A percentile compares a stretch with the other conserved stretches of the same genome.
Evolutionary conservation across 2,329 filamentous ascomycete species (phyloP).

Genomic region (Lachnellula occidentalis): DNA sequence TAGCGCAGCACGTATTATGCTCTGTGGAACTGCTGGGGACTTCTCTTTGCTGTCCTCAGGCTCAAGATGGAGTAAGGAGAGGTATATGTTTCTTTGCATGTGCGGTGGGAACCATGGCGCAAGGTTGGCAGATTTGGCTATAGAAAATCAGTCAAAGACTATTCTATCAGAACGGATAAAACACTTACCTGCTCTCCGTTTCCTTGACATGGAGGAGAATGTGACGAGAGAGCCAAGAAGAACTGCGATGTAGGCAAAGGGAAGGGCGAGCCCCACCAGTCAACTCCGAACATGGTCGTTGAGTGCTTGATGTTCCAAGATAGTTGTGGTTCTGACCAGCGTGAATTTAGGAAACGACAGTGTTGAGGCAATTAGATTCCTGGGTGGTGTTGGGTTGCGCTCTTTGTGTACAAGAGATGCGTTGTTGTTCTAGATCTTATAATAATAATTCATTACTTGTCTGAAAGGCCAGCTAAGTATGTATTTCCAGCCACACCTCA

Average conservation of each 20-base stretch:
- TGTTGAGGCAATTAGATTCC: neutral
- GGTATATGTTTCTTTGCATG: slow-evolving; percentile 88
- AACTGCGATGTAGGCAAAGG: slow-evolving; percentile 83
- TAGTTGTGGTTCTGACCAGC: neutral
- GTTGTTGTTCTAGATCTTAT: too few species aligned
- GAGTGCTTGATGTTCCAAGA: neutral
- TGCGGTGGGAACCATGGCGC: slow-evolving; percentile 93
- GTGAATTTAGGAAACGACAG: too few species aligned
- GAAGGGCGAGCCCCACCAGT: slow-evolving; percentile 83
- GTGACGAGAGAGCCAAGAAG: slow-evolving; percentile 83
- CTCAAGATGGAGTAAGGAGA: slow-evolving; percentile 79
- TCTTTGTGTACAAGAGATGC: too few species aligned
- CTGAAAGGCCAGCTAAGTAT: too few species aligned
- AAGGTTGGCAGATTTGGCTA: slow-evolving; percentile 75
- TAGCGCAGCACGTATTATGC: slow-evolving; percentile 80
- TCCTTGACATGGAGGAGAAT: slow-evolving; percentile 89
- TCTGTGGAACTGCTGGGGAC: slow-evolving; percentile 67
- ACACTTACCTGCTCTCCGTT: slow-evolving; percentile 74
- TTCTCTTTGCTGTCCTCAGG: slow-evolving; percentile 60
- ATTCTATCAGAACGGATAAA: slow-evolving; percentile 2
- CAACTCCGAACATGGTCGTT: slow-evolving; percentile 39
- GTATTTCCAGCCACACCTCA: too few species aligned
- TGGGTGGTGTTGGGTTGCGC: too few species aligned
- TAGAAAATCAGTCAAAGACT: slow-evolving; percentile 19
- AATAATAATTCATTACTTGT: too few species aligned